phyloP scores from a whole-genome alignment of 2,329 filamentous ascomycete genomes.

The Tolypocladium nubicola region DNA sequence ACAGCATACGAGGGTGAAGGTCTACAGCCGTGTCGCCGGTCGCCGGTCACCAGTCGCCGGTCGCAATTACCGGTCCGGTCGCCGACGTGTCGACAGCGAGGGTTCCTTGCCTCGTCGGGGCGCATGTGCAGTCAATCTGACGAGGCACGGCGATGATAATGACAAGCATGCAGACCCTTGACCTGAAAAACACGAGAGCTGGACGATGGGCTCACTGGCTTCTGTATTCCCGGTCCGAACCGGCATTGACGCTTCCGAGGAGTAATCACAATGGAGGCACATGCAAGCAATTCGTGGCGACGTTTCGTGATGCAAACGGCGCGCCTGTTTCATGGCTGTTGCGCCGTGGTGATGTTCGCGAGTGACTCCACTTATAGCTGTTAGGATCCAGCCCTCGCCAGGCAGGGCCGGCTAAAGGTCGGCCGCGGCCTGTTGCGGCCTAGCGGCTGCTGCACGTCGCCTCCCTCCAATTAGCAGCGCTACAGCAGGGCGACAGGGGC shows the following conservation, averaged over 20 bases:
- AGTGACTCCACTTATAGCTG: not conserved
- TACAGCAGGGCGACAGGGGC: slow-evolving; percentile 1
- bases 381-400: slow-evolving; percentile 24
- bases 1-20: not conserved
- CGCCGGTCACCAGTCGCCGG: no score
- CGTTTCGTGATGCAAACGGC: not conserved
- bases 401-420: slow-evolving; percentile 18
- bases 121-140: not conserved
- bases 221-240: not conserved
- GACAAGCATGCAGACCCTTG: not conserved
- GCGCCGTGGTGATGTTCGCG: no score
- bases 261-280: not conserved
- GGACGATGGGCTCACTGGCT: not conserved
- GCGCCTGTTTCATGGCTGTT: not conserved
- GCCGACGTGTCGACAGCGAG: not conserved
- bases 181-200: not conserved
- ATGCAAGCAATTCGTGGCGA: not conserved
- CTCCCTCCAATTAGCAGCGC: slow-evolving; percentile 1
- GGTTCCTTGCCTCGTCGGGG: not conserved
- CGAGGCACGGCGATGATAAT: not conserved
- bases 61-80: not conserved
- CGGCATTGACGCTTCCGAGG: not conserved
- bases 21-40: not conserved
- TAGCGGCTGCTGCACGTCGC: slow-evolving; percentile 6
- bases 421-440: slow-evolving; percentile 9